phyloP scores from a whole-genome alignment of 1,139 yeast species.

The Pichia cactophila region DNA sequence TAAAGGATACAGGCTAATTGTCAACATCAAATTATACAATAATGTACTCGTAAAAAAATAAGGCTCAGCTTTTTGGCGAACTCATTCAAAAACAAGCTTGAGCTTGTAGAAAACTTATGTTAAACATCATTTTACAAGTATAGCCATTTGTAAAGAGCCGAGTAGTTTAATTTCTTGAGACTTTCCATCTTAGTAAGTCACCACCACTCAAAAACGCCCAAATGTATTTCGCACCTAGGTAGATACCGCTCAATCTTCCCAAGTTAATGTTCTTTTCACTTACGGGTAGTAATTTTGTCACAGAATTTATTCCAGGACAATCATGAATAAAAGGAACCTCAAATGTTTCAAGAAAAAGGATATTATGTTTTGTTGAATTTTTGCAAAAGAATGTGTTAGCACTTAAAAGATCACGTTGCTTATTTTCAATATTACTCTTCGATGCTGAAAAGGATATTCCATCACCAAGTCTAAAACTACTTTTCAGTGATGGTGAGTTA shows the following conservation, averaged over 20 bases:
- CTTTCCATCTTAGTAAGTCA: conserved; percentile 36
- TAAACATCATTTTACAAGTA: no score
- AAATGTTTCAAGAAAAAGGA: conserved; percentile 1
- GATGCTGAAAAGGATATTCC: background rate
- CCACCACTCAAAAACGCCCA: conserved; percentile 51
- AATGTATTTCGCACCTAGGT: conserved; percentile 33
- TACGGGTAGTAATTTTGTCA: conserved; percentile 27
- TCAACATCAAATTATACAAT: no score
- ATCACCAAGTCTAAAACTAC: conserved; percentile 2
- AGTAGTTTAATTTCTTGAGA: background rate
- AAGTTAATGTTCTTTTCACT: conserved; percentile 25
- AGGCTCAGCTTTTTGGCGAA: background rate
- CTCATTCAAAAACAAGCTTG: no score
- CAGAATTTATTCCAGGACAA: conserved; percentile 15
- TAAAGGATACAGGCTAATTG: no score
- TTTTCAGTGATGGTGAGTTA: conserved; percentile 7
- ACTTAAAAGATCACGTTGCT: background rate
- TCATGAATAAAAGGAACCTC: conserved; percentile 14
- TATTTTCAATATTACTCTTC: background rate
- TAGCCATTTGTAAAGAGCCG: no score
- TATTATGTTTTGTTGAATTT: background rate
- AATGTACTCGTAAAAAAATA: no score
- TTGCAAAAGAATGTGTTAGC: conserved; percentile 1
- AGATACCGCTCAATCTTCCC: conserved; percentile 41
- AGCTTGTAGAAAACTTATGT: no score